Base-by-base conservation (phyloP, 2,329 filamentous ascomycete species). In the Hypoxylon sp. region DNA sequence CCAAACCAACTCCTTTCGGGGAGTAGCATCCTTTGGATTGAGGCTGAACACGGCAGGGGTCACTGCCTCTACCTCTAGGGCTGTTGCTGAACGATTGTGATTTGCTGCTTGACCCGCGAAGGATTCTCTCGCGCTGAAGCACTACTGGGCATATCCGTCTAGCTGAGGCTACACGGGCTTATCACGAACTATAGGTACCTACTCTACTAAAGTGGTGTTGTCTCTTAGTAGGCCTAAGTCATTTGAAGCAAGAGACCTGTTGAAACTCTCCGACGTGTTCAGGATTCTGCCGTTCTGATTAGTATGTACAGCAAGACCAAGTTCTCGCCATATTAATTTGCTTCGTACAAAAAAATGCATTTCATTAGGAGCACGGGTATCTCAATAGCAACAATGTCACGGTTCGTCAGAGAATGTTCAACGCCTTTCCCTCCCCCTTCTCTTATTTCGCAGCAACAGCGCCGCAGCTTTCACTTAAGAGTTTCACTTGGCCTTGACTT, bases 41-140 rank as follows among this genome's bases (percentile, higher is more conserved):
- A 51, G 45, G 58, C 57, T 61, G 20, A 63, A 56, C 50, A 51
- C 12, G 28, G 24, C n/a, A 30, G 44, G 44, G 42, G 26, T 20
- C 18, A 16, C 18, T 6, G 44, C 36, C 46, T 57, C 62, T 51
- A 59, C 52, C 46, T 42, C 48, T 66, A 66, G 46, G 54, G 59
- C 64, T 66, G 64, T 36, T 53, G 32, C 4, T n/a, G 28, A 24
- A 22, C n/a, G 2, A 14, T n/a, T 48, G 11, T 50, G 50, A 60
- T 67, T 63, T 38, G 64, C 38, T 46, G 44, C n/a, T 53, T 11
- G 4, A 12, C 12, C 45, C 11, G 18, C 28, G 40, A 57, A 52
- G 32, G 60, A 56, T 53, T 46, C 16, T 24, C 18, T 51, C 45
- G 36, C 20, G 30, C 45, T 24, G 16, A 20, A 28, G 26, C 33